Conservation (phyloP, 2,329 filamentous ascomycete species). For the Acarospora socialis region DNA sequence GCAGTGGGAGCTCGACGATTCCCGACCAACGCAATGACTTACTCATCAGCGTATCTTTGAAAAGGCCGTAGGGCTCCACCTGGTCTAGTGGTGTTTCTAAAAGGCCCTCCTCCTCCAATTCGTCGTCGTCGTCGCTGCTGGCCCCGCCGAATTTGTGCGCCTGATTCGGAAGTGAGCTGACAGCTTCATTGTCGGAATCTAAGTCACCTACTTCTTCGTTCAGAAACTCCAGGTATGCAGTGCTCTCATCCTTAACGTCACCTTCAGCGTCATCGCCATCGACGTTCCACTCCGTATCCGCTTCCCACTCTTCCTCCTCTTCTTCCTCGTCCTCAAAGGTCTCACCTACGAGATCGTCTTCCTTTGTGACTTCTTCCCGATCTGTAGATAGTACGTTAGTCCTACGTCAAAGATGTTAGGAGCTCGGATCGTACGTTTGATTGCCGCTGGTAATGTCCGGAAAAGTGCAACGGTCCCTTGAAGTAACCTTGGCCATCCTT, state of each 20-base stretch:
- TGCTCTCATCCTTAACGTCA: conserved; percentile 77
- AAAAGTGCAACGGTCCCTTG: conserved; percentile 83
- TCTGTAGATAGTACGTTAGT: conserved; percentile 36
- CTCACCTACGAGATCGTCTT: conserved; percentile 73
- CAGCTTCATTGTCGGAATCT: not conserved
- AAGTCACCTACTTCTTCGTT: conserved; percentile 59
- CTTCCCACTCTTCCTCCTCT: conserved; percentile 72
- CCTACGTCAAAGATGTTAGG: conserved; percentile 16
- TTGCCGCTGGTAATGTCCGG: conserved; percentile 72
- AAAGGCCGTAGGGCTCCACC: conserved; percentile 83
- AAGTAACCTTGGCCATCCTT: conserved; percentile 85
- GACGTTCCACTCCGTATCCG: conserved; percentile 54
- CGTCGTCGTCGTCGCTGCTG: conserved; percentile 66
- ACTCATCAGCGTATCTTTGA: conserved; percentile 73
- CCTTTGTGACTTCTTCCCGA: conserved; percentile 80
- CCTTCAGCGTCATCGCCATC: conserved; percentile 44
- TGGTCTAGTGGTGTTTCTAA: conserved; percentile 91
- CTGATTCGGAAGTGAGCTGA: conserved; percentile 25
- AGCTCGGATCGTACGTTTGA: conserved; percentile 52
- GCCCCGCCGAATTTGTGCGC: conserved; percentile 65
- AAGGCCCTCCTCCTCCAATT: conserved; percentile 82
- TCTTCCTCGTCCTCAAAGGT: conserved; percentile 55
- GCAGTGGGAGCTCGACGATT: not conserved
- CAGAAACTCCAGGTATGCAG: conserved; percentile 88
- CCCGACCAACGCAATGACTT: conserved; percentile 29